A percentile compares a stretch with the other conserved stretches of the same genome.
Evolutionary conservation across 1,139 yeast species (phyloP).

Genomic region (Kazachstania sp.): DNA sequence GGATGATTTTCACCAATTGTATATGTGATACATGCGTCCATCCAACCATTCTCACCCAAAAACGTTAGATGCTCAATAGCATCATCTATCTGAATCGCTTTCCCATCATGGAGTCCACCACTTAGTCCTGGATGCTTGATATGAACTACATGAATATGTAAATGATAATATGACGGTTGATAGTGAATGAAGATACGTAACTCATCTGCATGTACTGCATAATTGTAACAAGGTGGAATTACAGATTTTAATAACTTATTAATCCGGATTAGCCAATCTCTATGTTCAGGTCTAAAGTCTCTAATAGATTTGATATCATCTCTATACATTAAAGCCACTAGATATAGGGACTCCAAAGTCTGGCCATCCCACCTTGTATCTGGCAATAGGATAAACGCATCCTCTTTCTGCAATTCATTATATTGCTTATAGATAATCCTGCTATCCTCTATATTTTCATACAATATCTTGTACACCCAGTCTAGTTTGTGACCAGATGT

Average conservation of each 20-base stretch:
- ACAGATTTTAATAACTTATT: conserved; percentile 38
- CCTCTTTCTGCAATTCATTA: conserved; percentile 34
- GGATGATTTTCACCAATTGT: conserved; percentile 69
- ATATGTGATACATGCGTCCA: conserved; percentile 44
- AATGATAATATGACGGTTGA: conserved; percentile 93
- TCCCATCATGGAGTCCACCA: conserved; percentile 65
- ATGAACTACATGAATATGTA: conserved; percentile 84
- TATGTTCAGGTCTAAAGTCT: conserved; percentile 56
- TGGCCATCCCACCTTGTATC: conserved; percentile 93
- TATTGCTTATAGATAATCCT: conserved; percentile 40
- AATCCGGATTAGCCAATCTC: conserved; percentile 46
- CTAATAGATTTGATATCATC: conserved; percentile 64
- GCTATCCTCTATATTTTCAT: conserved; percentile 78
- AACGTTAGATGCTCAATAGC: conserved; percentile 60
- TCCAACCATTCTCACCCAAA: conserved; percentile 44
- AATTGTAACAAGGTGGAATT: conserved; percentile 41
- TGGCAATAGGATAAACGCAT: conserved; percentile 58
- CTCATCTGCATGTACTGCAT: conserved; percentile 32
- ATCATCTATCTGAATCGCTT: conserved; percentile 75
- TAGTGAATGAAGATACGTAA: conserved; percentile 75
- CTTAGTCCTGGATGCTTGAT: conserved; percentile 67
- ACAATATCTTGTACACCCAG: conserved; percentile 86
- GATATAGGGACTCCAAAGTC: conserved; percentile 59
- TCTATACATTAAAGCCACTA: conserved; percentile 68
- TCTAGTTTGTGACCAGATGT: conserved; percentile 61